A percentile compares a stretch with the other conserved stretches of the same genome.
Conservation (phyloP, 164 flowering plant species). For the Vitis amurensis region DNA sequence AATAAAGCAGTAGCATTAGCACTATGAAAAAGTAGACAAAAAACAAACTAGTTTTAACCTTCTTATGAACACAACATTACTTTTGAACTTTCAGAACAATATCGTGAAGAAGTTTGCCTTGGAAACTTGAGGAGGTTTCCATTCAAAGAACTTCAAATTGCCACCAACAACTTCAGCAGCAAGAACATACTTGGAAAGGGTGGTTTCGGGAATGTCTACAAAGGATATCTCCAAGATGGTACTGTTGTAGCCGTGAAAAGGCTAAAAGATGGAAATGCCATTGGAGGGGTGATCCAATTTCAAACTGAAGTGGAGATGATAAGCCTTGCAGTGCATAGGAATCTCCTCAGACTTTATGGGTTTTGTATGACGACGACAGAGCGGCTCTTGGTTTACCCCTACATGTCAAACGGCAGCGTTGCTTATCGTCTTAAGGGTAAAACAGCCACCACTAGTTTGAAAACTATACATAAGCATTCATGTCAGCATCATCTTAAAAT, state of each 20-base stretch:
- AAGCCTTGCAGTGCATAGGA: slow-evolving; percentile 70
- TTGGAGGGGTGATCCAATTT: slow-evolving; percentile 64
- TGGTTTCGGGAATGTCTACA: slow-evolving; percentile 73
- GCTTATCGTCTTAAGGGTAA: slow-evolving; percentile 74
- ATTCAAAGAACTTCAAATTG: slow-evolving; percentile 59
- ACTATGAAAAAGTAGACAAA: neutral
- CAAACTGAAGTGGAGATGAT: slow-evolving; percentile 80
- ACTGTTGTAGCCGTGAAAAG: slow-evolving; percentile 66
- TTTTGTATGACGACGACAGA: slow-evolving; percentile 62
- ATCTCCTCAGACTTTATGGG: slow-evolving; percentile 61
- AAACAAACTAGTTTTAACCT: neutral
- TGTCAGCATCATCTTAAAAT: too few relatives aligned
- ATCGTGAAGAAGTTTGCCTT: slow-evolving; percentile 47
- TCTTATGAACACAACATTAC: neutral
- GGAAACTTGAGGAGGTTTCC: slow-evolving; percentile 64
- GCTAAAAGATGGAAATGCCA: slow-evolving; percentile 59
- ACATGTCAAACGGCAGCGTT: slow-evolving; percentile 80
- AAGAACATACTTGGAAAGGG: slow-evolving; percentile 71
- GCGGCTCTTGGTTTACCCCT: slow-evolving; percentile 67
- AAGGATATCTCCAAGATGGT: slow-evolving; percentile 68
- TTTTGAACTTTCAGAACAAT: slow-evolving; percentile 42
- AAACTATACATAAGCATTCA: too few relatives aligned
- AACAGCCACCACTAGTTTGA: neutral
- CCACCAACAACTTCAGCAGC: slow-evolving; percentile 68
- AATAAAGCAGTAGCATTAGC: neutral